These are phyloP conservation scores for Lycium barbarum DNA, from an alignment of 257 asterid species.

Conservation along the genomic window DNA sequence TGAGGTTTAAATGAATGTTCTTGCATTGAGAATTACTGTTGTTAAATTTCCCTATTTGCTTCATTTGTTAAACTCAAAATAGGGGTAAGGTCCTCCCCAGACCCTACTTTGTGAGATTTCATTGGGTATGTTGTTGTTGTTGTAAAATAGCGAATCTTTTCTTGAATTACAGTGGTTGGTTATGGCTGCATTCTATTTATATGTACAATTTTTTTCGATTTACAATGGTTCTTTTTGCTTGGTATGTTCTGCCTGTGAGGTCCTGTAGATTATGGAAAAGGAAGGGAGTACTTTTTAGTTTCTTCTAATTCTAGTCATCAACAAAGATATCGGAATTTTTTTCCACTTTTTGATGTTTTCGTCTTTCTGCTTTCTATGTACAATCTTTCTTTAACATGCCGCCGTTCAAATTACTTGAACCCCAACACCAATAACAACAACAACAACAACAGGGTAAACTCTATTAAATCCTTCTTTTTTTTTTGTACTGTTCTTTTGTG, in stretches of 20 bases:
- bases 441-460: too few species aligned
- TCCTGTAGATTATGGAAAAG: not conserved
- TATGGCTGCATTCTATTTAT: not conserved
- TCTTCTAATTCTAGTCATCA: not conserved
- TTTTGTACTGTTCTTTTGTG: not conserved
- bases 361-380: too few species aligned
- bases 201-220: not conserved
- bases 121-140: too few species aligned
- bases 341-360: not conserved
- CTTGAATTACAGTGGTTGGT: not conserved
- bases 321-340: not conserved
- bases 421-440: too few species aligned
- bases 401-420: too few species aligned
- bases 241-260: not conserved
- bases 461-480: too few species aligned
- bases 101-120: too few species aligned
- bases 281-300: not conserved
- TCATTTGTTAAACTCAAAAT: not conserved
- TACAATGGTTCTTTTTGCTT: not conserved
- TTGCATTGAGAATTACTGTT: not conserved
- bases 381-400: too few species aligned
- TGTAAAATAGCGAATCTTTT: not conserved
- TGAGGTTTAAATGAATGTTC: not conserved
- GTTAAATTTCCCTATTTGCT: not conserved
- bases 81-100: too few species aligned